Percentiles rank a stretch among this genome's conserved stretches.
Conservation (phyloP, 73 alveolate genomes). For the Symbiodinium pilosum region DNA sequence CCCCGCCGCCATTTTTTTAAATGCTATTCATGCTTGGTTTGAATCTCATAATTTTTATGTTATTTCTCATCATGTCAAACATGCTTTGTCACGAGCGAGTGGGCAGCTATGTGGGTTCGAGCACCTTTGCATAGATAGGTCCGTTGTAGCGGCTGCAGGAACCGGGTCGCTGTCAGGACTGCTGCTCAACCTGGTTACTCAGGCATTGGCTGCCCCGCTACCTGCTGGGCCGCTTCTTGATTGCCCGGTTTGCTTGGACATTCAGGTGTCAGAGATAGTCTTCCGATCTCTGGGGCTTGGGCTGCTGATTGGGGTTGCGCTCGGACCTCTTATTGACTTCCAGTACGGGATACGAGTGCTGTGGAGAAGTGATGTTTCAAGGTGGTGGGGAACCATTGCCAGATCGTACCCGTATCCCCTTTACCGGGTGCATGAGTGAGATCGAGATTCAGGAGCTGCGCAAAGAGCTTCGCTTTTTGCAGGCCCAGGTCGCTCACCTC, state of each 20-base stretch:
- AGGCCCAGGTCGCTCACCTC: no score
- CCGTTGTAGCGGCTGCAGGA: not conserved
- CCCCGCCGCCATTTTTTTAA: no score
- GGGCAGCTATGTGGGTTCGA: not conserved
- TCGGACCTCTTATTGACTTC: not conserved
- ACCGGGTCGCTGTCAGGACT: not conserved
- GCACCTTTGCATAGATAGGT: not conserved
- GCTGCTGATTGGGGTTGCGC: not conserved
- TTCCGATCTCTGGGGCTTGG: not conserved
- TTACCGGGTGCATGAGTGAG: conserved; percentile 5
- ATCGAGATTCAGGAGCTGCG: not conserved
- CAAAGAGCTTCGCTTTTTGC: not conserved
- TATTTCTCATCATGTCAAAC: not conserved
- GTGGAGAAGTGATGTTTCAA: not conserved
- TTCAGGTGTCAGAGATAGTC: not conserved
- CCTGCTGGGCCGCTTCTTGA: not conserved
- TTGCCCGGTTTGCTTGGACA: not conserved
- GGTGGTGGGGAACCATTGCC: not conserved
- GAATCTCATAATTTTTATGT: no score
- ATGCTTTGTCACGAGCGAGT: not conserved
- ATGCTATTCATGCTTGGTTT: no score
- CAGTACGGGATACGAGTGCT: not conserved
- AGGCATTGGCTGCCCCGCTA: not conserved
- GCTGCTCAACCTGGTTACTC: not conserved
- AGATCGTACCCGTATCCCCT: not conserved